Conservation (phyloP, 495 filamentous ascomycete species). For the Lepidopterella palustris region DNA sequence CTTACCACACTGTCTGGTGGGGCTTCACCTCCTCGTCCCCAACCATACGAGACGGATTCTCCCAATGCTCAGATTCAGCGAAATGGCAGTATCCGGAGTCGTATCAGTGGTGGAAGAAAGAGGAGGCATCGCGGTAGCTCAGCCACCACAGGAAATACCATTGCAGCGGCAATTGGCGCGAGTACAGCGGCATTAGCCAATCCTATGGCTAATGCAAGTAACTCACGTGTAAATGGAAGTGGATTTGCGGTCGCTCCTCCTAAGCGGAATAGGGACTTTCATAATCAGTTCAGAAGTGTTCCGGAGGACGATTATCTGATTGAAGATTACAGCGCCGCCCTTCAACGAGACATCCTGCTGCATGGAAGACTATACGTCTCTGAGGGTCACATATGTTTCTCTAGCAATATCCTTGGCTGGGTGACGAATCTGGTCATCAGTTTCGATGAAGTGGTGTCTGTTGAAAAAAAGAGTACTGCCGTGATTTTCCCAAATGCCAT, state of each 20-base stretch:
- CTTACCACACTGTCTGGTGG: slow-evolving; percentile 29
- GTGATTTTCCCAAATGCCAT: slow-evolving; percentile 97
- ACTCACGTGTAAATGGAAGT: slow-evolving; percentile 61
- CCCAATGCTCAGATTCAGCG: slow-evolving; percentile 55
- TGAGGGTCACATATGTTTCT: slow-evolving; percentile 96
- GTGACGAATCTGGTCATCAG: slow-evolving; percentile 94
- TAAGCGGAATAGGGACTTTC: slow-evolving; percentile 93
- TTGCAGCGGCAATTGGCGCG: slow-evolving; percentile 62
- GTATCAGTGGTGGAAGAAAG: slow-evolving; percentile 48
- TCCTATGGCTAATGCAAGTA: slow-evolving; percentile 49
- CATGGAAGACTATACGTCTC: slow-evolving; percentile 94
- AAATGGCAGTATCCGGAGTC: slow-evolving; percentile 77
- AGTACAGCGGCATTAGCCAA: slow-evolving; percentile 59
- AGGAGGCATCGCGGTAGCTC: slow-evolving; percentile 79
- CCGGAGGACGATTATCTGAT: slow-evolving; percentile 97
- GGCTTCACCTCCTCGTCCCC: slow-evolving; percentile 44
- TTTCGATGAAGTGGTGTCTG: slow-evolving; percentile 93
- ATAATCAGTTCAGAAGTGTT: slow-evolving; percentile 87
- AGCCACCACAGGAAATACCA: slow-evolving; percentile 66
- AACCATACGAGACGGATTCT: slow-evolving; percentile 60
- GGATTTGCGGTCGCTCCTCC: slow-evolving; percentile 95
- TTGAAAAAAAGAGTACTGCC: slow-evolving; percentile 95
- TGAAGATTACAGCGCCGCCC: slow-evolving; percentile 94
- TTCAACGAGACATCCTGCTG: slow-evolving; percentile 92
- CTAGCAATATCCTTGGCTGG: slow-evolving; percentile 98